These are phyloP conservation scores for Hypericum perforatum DNA, from an alignment of 345 rosid species.

Conservation along the genomic window DNA sequence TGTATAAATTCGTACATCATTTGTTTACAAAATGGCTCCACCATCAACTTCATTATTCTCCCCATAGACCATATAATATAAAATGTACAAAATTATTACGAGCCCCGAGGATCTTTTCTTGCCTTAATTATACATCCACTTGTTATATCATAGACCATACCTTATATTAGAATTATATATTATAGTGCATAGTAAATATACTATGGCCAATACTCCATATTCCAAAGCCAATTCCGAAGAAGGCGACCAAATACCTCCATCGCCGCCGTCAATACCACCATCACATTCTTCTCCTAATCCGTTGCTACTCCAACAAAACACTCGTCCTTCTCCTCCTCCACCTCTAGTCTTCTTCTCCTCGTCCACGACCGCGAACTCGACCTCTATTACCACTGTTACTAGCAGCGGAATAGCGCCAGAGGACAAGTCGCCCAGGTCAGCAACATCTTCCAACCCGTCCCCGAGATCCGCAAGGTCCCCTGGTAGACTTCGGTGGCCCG, in stretches of 20 bases:
- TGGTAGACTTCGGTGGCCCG: conserved; percentile 8
- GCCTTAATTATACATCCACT: no score
- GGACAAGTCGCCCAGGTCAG: conserved; percentile 10
- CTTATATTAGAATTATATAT: no score
- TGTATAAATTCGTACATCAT: no score
- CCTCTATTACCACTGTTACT: no score
- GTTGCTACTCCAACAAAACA: background rate
- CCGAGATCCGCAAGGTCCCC: conserved; percentile 18
- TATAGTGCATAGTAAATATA: no score
- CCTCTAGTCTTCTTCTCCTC: background rate
- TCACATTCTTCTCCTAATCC: background rate
- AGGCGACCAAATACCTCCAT: background rate
- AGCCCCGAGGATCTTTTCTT: no score
- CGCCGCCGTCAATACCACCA: background rate
- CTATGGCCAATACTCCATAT: conserved; percentile 16
- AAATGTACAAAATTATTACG: no score
- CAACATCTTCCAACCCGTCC: conserved; percentile 9
- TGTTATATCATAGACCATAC: no score
- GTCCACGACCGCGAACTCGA: no score
- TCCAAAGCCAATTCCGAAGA: conserved; percentile 2
- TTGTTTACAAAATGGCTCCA: no score
- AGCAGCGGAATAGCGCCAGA: background rate
- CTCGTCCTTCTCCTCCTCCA: conserved; percentile 7
- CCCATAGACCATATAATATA: no score
- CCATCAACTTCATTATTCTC: no score